Percentiles rank a stretch among this genome's conserved stretches.
Conservation (phyloP, 371 early-diverging fungal genomes). For the Rhizomucor miehei region DNA sequence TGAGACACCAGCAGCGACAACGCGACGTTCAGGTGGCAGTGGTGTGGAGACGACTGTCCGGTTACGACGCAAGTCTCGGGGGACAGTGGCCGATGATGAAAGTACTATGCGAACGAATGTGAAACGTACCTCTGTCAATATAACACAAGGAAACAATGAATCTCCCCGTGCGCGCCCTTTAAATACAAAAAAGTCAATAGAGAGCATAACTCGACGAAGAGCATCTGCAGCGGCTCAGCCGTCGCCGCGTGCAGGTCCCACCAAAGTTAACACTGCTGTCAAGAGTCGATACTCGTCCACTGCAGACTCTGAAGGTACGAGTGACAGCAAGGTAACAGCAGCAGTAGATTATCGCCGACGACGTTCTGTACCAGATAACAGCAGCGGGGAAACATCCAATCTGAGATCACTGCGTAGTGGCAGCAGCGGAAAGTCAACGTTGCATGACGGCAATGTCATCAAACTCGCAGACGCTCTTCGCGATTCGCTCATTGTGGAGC, state of each 20-base stretch:
- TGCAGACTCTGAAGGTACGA: neutral
- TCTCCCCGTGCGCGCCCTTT: constrained; percentile 22
- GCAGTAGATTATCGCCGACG: neutral
- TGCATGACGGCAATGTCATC: constrained; percentile 5
- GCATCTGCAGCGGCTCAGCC: constrained; percentile 4
- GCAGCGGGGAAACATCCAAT: too few species aligned
- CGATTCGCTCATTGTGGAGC: constrained; percentile 31
- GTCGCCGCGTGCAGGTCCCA: neutral
- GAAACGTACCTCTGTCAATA: constrained; percentile 3
- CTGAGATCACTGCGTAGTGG: neutral
- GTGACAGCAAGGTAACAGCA: neutral
- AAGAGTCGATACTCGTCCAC: neutral
- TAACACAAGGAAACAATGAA: neutral
- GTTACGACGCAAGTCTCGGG: constrained; percentile 9
- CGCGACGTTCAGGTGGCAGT: neutral
- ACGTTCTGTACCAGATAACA: too few species aligned
- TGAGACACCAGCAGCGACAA: constrained; percentile 6
- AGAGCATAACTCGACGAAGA: constrained; percentile 5
- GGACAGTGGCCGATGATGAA: neutral
- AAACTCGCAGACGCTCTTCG: constrained; percentile 33
- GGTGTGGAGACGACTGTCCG: constrained; percentile 4
- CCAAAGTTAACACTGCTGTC: neutral
- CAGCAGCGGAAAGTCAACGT: neutral
- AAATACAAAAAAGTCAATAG: constrained; percentile 19
- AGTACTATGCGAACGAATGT: constrained; percentile 4